Conservation (phyloP, 2,329 filamentous ascomycete species). For the Erysiphe neolycopersici region DNA sequence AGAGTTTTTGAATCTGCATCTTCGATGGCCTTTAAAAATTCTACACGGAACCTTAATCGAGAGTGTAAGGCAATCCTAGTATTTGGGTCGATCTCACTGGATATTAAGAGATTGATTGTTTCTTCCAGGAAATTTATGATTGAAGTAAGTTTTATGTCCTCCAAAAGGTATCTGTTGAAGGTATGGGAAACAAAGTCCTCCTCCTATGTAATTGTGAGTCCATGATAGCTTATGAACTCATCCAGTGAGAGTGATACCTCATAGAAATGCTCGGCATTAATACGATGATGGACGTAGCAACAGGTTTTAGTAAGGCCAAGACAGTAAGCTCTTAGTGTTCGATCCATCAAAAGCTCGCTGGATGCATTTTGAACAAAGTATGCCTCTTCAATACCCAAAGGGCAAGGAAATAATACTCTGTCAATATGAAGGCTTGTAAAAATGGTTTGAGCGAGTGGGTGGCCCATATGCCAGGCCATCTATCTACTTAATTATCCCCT, state of each 20-base stretch:
- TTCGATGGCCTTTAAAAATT: constrained; percentile 28
- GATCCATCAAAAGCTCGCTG: constrained; percentile 23
- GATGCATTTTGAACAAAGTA: constrained; percentile 8
- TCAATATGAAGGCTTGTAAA: constrained; percentile 87
- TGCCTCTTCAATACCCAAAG: constrained; percentile 25
- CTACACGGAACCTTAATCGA: constrained; percentile 38
- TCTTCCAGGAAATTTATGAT: constrained; percentile 12
- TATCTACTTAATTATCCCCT: constrained; percentile 15
- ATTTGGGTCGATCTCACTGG: constrained; percentile 11
- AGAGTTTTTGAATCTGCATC: constrained; percentile 23
- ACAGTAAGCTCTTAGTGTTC: constrained; percentile 62
- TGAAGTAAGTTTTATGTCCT: constrained; percentile 25
- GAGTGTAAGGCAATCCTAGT: constrained; percentile 28
- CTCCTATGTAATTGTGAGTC: constrained; percentile 27
- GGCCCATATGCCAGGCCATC: constrained; percentile 95
- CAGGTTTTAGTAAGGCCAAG: constrained; percentile 63
- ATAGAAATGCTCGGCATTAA: constrained; percentile 68
- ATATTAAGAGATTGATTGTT: constrained; percentile 11
- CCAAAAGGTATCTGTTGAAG: constrained; percentile 55
- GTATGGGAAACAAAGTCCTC: constrained; percentile 91
- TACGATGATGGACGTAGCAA: constrained; percentile 46
- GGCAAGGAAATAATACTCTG: constrained; percentile 45
- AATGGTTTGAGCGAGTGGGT: constrained; percentile 78
- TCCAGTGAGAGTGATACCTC: constrained; percentile 30
- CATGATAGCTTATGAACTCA: neutral